Evolutionary conservation across 2,329 filamentous ascomycete genomes (phyloP), one percentile per base, ranked within the genome.

Genomic region (Fusarium nisikadoi): DNA sequence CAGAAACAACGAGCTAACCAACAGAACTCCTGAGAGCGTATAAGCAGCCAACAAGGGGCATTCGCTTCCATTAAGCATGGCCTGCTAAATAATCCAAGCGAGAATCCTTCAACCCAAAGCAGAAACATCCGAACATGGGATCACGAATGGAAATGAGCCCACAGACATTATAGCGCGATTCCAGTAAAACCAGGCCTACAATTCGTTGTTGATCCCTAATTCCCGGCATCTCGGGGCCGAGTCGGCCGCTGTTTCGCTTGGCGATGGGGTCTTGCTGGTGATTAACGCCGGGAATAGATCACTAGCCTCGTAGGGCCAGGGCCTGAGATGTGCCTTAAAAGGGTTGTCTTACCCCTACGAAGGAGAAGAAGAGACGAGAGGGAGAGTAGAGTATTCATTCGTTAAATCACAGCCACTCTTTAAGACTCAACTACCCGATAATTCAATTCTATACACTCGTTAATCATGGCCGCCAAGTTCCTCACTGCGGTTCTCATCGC

Each of bases 391-490:
- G 29, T 50, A 65, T 38, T 56, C 41, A 68, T 41, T 71, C 58
- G 14, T 56, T 53, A 33, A 46, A 8, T 27, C n/a, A 46, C 8
- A 57, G 45, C 47, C 49, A 36, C 35, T 43, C 50, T 36, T 71
- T 35, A 50, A 41, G 60, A 60, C 62, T 56, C 6, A 35, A 57
- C 19, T 47, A 33, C 31, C 12, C 8, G 31, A 47, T 20, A 29
- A 31, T n/a, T 53, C 36, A 43, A 56, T 62, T 53, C 42, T 43
- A 23, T 55, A 54, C 53, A 57, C 56, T 74, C 71, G 46, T 61
- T 71, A 71, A 71, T 58, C 50, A 80, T 81, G 80, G 53, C 65
- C 29, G 29, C 74, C 64, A 77, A 76, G 64, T 68, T 77, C 43
- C 38, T 78, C 60, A 67, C 76, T 20, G 65, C 45, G 53, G 71